Base-by-base conservation (phyloP, 2,329 filamentous ascomycete species). In the Cladobotryum protrusum region DNA sequence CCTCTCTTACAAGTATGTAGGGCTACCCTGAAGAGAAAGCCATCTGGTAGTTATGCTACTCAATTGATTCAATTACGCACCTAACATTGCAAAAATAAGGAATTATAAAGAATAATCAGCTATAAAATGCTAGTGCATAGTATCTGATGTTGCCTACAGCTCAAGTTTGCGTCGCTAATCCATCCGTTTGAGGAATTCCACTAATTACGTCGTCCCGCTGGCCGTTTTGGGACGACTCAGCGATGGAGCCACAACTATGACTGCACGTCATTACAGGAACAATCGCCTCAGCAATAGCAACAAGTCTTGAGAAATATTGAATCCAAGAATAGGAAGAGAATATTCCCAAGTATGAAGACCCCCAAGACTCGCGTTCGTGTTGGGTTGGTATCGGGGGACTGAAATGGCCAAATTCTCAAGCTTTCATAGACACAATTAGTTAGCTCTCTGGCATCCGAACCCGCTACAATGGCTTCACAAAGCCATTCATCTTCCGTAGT, bases 401-500 rank as follows among this genome's bases (percentile, higher is more conserved):
- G 11, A 2, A 4, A 9, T 9, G 24, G 3, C 7, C 11, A 29
- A 6, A 29, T 2, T 9, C 24, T 29, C 6, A 29, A 29, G 24
- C 7, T 9, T 9, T 29, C 24, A 29, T 29, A 29, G 24, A 2
- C 11, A 29, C 24, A 6, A 29, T 29, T 29, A 29, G 24, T 8
- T 29, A 5, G 24, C 24, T 14, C 29, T 33, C 6, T 17, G 1
- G 4, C 36, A 34, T 39, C 47, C 37, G 47, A 49, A 53, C 50
- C 37, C 32, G 50, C 50, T 53, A 53, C 50, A 47, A 43, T 50
- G 47, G 34, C 43, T 53, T 24, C 14, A n/a, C 18, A 36, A 49
- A 50, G 43, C 24, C 47, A 50, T 50, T 47, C 34, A 53, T 56
- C 52, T 53, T 57, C 55, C 55, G 55, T 57, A 57, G 55, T 57